Evolutionary conservation across 306 rosid species (phyloP), one percentile per base, ranked within the genome.

Genomic region (Hippophae rhamnoides): DNA sequence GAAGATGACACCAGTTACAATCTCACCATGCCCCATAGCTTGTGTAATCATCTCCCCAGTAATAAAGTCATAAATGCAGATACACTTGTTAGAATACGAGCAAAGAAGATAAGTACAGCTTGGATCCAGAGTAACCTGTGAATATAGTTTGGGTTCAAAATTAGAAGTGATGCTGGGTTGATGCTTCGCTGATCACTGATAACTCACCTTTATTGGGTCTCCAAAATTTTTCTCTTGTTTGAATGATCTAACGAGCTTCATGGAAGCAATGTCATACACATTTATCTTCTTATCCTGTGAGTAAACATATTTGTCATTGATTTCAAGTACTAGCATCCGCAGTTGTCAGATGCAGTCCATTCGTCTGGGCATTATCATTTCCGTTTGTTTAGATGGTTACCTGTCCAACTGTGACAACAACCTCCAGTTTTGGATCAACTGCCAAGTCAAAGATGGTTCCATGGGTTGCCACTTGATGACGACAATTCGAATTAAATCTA

Each of bases 371-470:
- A 49, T 40, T 49, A 12, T 14, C 26, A 41, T 38, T 58, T 43
- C 43, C n/a, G 41, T 8, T 50, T 10, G 6, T 46, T 60, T 8
- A 40, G 47, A 62, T 38, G 41, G 13, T 75, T 66, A 86, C 95
- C 95, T 81, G 90, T 68, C 95, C 87, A 72, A 76, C 87, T 50
- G 95, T 86, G 59, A 86, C 81, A 50, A 74, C 83, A 66, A 72
- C 69, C 46, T 79, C 84, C 59, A 60, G 43, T 63, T 72, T 67
- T 62, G 71, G 76, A 74, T 86, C 87, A 63, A 83, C 69, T 63
- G 81, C 86, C 95, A 86, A 81, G 76, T 83, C 90, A 63, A 83
- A 86, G 54, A 86, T 76, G 54, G 87, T 74, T 66, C 87, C 95
- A 50, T 68, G 76, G 8, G 85, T 74, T 76, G 95, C 82, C 75